Evolutionary conservation across 1,284 basidiomycete genomes (phyloP), one percentile per base, ranked within the genome.

Genomic region (Leccinum subspadiceum): DNA sequence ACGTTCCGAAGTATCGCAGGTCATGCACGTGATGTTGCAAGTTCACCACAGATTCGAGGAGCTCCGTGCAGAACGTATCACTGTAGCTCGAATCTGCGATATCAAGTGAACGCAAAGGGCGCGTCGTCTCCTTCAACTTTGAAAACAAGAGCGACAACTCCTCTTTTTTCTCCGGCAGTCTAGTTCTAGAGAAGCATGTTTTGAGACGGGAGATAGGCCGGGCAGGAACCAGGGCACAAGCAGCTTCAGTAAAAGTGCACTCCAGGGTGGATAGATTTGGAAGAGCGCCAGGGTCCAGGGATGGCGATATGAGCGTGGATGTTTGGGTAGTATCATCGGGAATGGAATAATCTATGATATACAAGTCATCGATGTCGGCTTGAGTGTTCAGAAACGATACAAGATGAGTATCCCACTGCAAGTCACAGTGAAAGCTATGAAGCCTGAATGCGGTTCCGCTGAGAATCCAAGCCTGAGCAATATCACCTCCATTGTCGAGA

Each of bases 181-280:
- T 75, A n/a, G 81, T 75, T 57, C 76, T 76, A 22, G 86, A 86
- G 69, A 88, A 84, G 65, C 85, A 87, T n/a, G 86, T 86, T 70
- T 88, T 88, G 61, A 88, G 76, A 57, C 80, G 81, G 2, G 79
- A 77, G 49, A 88, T 71, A 4, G 86, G 84, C 2, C 86, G 76
- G 12, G 75, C 75, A 1, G 85, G 84, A n/a, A 82, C 77, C 13
- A 87, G 73, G 8, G 77, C 75, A 52, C 76, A 75, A 4, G 83
- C 85, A 1, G 85, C 86, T 71, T 86, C 85, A 24, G 80, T 75
- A 70, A 86, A 87, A 3, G 85, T 85, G 71, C 86, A 88, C 72
- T 88, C 84, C 46, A 89, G 68, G 24, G 73, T 78, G 7, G 80
- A 75, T 37, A 87, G 73, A 55, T 74, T 74, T 54, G 82, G 80